Conservation (phyloP, 805 yeast species). For the Metschnikowia hibisci region DNA sequence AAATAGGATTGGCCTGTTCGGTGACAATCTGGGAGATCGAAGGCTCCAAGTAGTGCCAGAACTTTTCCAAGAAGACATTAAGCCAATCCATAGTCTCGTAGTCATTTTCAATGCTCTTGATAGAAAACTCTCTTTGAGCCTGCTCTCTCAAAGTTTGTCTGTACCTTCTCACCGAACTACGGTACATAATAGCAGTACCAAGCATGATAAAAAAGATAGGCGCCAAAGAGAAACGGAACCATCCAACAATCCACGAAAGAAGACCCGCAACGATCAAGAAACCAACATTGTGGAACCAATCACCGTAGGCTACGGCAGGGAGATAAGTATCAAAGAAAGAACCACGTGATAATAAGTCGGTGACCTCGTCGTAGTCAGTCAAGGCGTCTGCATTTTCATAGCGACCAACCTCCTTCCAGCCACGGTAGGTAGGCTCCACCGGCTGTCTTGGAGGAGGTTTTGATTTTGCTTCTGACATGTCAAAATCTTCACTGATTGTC, state of each 20-base stretch:
- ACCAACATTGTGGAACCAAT: constrained; percentile 93
- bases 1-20: constrained; percentile 77
- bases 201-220: constrained; percentile 73
- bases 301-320: constrained; percentile 79
- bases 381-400: constrained; percentile 70
- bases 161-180: constrained; percentile 79
- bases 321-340: constrained; percentile 73
- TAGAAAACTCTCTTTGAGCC: constrained; percentile 81
- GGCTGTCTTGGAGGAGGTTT: constrained; percentile 47
- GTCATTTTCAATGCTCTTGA: constrained; percentile 78
- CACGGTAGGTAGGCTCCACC: constrained; percentile 68
- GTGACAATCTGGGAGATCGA: constrained; percentile 79
- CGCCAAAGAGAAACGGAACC: constrained; percentile 70
- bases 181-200: constrained; percentile 62
- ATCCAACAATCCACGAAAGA: constrained; percentile 75
- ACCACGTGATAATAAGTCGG: constrained; percentile 65
- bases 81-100: constrained; percentile 96
- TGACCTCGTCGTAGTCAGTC: constrained; percentile 63
- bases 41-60: constrained; percentile 91
- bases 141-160: constrained; percentile 70
- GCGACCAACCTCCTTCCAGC: constrained; percentile 93
- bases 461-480: constrained; percentile 26
- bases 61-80: constrained; percentile 81
- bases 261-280: constrained; percentile 63
- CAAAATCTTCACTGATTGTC: constrained; percentile 38